Base-by-base conservation (phyloP, 768 basidiomycete genomes). In the Lactarius indigo region DNA sequence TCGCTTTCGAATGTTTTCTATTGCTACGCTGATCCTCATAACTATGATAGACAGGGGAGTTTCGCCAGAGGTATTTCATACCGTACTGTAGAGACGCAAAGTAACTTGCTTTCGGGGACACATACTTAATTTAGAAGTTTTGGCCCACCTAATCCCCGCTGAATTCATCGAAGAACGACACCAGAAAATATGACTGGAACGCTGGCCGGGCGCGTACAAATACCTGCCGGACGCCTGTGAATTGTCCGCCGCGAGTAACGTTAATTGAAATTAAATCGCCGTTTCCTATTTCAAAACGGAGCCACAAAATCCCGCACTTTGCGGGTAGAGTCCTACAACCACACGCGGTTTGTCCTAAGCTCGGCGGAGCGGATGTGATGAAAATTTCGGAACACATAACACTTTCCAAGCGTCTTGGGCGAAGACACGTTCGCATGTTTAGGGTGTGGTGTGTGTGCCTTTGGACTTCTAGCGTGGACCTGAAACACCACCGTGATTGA, bases 91-190 rank as follows among this genome's bases (percentile, higher is more conserved):
- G 65, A 42, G 65, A 63, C 39, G 61, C 65, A 66, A 62, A 66
- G 66, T 63, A 64, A n/a, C 57, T 59, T 37, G 66, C 41, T 37
- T 44, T 59, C 4, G 57, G 57, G 63, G 52, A 59, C 42, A 42
- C 52, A 59, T 64, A 42, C 66, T 64, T 59, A 64, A 64, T 68
- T 68, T 68, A 68, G 66, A 68, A 68, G 66, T 62, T 68, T 59
- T 39, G 62, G 58, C 42, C 66, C 54, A 47, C 58, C 31, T 20
- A 59, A 18, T 17, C 37, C 35, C 35, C 37, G 57, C 35, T 37
- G n/a, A 35, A 26, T 33, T 15, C 35, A 26, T 56, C 42, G 31
- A 64, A 47, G 55, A 56, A 59, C 57, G 9, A 47, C 17, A 28
- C 37, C 13, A 3, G 23, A 15, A 44, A 37, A 6, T 12, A 35